A percentile compares a stretch with the other conserved stretches of the same genome.
Conservation (phyloP, 2,329 filamentous ascomycete genomes). For the Alternaria consortialis region DNA sequence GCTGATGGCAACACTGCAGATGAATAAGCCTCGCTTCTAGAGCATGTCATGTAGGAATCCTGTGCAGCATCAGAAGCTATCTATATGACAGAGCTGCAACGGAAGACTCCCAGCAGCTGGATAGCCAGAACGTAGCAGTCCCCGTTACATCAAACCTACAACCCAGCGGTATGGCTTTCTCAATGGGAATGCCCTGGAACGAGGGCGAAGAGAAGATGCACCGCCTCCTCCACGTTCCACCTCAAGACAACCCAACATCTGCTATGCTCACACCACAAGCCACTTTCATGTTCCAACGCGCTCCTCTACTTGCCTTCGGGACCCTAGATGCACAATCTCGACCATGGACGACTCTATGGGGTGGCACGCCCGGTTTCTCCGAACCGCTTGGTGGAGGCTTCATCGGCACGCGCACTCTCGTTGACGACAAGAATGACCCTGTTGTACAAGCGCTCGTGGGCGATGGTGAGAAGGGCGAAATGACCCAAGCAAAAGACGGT, state of each 20-base stretch:
- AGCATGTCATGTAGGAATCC: neutral
- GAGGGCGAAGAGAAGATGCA: constrained; percentile 74
- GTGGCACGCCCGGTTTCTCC: constrained; percentile 75
- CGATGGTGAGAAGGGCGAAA: constrained; percentile 54
- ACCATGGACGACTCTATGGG: constrained; percentile 82
- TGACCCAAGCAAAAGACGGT: constrained; percentile 42
- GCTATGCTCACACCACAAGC: constrained; percentile 70
- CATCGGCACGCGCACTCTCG: constrained; percentile 69
- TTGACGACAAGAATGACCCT: constrained; percentile 72
- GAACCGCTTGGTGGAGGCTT: constrained; percentile 68
- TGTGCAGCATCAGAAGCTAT: neutral
- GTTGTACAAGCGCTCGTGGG: constrained; percentile 71
- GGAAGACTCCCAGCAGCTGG: neutral
- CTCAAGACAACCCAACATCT: constrained; percentile 71
- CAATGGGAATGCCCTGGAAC: constrained; percentile 64
- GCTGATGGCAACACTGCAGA: neutral
- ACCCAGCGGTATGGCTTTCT: constrained; percentile 52
- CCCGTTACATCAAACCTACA: neutral
- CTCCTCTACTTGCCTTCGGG: constrained; percentile 76
- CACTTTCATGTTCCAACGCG: constrained; percentile 66
- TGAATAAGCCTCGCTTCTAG: neutral
- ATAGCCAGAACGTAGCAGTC: neutral
- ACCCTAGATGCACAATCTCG: constrained; percentile 70
- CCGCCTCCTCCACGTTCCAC: constrained; percentile 66
- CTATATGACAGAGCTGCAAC: neutral